These are phyloP conservation scores for Knoxdaviesia proteae DNA, from an alignment of 2,329 filamentous ascomycete species.

Conservation along the genomic window DNA sequence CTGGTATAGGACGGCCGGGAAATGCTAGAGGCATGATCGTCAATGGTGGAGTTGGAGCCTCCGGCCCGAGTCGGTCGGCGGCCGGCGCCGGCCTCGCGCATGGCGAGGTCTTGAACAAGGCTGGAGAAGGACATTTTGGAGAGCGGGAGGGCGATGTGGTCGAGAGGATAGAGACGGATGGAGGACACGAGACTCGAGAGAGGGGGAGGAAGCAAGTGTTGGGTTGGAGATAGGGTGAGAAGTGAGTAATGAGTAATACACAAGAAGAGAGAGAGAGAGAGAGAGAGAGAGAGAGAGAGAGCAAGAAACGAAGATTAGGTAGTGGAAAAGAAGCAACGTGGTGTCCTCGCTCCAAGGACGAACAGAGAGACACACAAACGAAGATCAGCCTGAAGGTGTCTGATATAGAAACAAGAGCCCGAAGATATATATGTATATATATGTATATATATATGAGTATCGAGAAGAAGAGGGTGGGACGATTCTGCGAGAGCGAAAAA, in stretches of 20 bases:
- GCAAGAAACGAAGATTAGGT: neutral
- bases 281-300: neutral
- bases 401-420: too few relatives aligned
- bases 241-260: neutral
- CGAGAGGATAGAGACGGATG: too few relatives aligned
- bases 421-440: too few relatives aligned
- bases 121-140: constrained; percentile 43
- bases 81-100: constrained; percentile 27
- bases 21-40: constrained; percentile 38
- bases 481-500: too few relatives aligned
- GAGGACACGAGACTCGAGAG: too few relatives aligned
- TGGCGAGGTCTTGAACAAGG: constrained; percentile 42
- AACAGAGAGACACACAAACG: too few relatives aligned
- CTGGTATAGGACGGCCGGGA: constrained; percentile 42
- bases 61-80: constrained; percentile 24
- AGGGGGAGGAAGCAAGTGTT: too few relatives aligned
- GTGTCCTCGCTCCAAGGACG: neutral
- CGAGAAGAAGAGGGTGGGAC: too few relatives aligned
- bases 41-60: constrained; percentile 31
- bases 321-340: neutral
- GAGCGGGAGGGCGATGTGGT: too few relatives aligned
- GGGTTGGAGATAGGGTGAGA: too few relatives aligned
- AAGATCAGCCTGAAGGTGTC: too few relatives aligned
- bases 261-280: neutral
- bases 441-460: too few relatives aligned